These are phyloP conservation scores for Chalaropsis thielavioides DNA, from an alignment of 2,329 filamentous ascomycete species.

Conservation along the genomic window DNA sequence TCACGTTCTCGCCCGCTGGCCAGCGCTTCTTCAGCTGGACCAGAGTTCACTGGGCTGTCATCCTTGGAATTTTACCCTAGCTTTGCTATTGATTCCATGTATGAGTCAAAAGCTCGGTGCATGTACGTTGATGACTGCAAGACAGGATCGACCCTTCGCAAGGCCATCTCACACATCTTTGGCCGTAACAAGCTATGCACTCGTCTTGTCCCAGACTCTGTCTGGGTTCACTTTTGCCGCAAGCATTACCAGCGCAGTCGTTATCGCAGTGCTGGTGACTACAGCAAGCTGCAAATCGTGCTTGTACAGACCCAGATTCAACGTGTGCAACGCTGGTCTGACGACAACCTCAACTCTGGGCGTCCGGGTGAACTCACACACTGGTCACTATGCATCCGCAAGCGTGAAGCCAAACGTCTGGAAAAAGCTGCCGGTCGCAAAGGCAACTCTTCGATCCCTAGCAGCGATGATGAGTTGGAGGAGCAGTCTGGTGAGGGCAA, in stretches of 20 bases:
- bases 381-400: constrained; percentile 50
- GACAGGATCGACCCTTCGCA: constrained; percentile 48
- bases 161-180: constrained; percentile 69
- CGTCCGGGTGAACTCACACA: constrained; percentile 34
- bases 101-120: constrained; percentile 16
- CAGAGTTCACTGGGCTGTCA: constrained; percentile 12
- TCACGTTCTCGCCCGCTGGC: constrained; percentile 3
- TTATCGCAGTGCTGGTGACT: constrained; percentile 50
- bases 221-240: constrained; percentile 66
- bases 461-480: constrained; percentile 23
- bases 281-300: constrained; percentile 47
- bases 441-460: constrained; percentile 22
- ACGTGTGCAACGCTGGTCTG: constrained; percentile 49
- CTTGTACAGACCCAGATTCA: constrained; percentile 49
- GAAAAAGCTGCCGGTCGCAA: constrained; percentile 22
- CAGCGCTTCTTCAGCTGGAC: background rate
- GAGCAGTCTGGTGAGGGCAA: constrained; percentile 25
- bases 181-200: constrained; percentile 71
- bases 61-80: constrained; percentile 16
- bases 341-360: constrained; percentile 30
- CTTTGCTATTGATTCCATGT: constrained; percentile 17
- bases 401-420: constrained; percentile 47
- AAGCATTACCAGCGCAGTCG: constrained; percentile 69
- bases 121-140: constrained; percentile 32
- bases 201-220: constrained; percentile 48